Conservation (phyloP, 805 yeast genomes). For the Candida schatavii region DNA sequence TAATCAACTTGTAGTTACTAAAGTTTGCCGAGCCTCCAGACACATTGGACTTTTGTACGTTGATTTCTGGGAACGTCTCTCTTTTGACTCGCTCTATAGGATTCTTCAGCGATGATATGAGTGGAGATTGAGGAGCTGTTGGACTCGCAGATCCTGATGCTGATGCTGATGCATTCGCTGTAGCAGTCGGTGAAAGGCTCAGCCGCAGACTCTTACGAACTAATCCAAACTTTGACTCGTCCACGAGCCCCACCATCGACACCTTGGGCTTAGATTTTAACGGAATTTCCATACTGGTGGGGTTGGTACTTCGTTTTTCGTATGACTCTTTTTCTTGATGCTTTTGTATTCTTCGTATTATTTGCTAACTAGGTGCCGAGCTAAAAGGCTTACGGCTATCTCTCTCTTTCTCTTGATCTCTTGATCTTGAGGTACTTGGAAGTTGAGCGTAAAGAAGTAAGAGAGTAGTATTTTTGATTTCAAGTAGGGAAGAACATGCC, state of each 20-base stretch:
- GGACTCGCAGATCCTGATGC: background rate
- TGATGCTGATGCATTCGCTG: background rate
- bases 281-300: slow-evolving; percentile 34
- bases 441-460: too few species aligned
- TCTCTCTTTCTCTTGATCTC: too few species aligned
- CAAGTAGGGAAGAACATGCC: too few species aligned
- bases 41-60: background rate
- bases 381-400: too few species aligned
- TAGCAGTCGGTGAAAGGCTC: background rate
- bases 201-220: background rate
- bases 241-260: slow-evolving; percentile 29
- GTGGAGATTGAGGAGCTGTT: background rate
- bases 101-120: slow-evolving; percentile 2
- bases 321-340: background rate
- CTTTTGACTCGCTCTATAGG: slow-evolving; percentile 4
- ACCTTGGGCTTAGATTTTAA: slow-evolving; percentile 39
- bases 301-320: background rate
- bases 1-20: slow-evolving; percentile 32
- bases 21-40: background rate
- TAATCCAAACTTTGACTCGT: slow-evolving; percentile 16
- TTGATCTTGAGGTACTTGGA: too few species aligned
- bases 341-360: too few species aligned
- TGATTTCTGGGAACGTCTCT: background rate
- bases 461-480: too few species aligned
- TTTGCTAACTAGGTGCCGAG: too few species aligned